Evolutionary conservation across 106 monocot genomes (phyloP), one percentile per base, ranked within the genome.

Genomic region (Ottelia alismoides): DNA sequence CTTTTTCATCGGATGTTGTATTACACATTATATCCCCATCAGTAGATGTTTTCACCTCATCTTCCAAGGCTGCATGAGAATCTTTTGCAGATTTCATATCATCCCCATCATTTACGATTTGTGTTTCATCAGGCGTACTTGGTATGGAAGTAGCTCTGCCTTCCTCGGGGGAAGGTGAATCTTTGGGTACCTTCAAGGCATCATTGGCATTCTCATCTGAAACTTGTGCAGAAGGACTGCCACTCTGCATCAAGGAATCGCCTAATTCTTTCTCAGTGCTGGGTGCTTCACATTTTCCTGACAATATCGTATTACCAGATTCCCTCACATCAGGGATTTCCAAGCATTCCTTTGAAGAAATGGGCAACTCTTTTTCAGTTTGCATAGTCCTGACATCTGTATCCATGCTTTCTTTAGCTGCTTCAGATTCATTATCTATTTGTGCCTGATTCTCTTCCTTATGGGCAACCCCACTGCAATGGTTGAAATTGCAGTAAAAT

Each of bases 361-460:
- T 49, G 20, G 65, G 22, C 23, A 45, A 44, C 57, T 65, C 57
- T 53, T 60, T 65, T 2, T 66, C 56, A 30, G 52, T 22, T 46
- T 65, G 45, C 65, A 43, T 1, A 31, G 32, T 6, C 31, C 46
- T 56, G 22, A 55, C 59, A 49, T 71, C 53, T 45, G 68, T 64
- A 21, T 66, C 66, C 50, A 24, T 20, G 20, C 11, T 46, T 28
- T 51, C 55, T 3, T 67, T 62, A 53, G 23, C 20, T 25, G 71
- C 60, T 11, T 65, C 53, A 65, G 40, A 54, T 10, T 19, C 64
- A 53, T 61, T 51, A 11, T 44, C 47, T 55, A 3, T 60, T 69
- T 23, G 65, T 2, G 11, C 45, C 28, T 74, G 58, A 22, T 50
- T 45, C 49, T 58, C 74, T 55, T 70, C 82, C 54, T 73, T 82